A percentile compares a stretch with the other conserved stretches of the same genome.
These are phyloP conservation scores for Grosmannia penicillata DNA, from an alignment of 2,329 filamentous ascomycete genomes.

Conservation along the genomic window DNA sequence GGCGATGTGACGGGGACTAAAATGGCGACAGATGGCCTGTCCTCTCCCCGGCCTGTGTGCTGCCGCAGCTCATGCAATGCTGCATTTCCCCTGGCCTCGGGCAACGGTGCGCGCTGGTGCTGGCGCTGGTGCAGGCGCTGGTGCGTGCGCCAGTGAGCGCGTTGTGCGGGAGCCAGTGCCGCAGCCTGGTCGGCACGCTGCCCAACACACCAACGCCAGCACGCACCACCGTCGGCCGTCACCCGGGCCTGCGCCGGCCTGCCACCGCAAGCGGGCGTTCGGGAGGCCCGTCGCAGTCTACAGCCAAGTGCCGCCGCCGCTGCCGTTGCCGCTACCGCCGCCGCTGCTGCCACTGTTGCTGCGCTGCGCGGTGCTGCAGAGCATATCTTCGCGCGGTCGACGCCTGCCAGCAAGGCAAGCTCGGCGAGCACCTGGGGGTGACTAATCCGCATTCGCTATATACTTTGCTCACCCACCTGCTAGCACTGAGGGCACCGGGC, in stretches of 20 bases:
- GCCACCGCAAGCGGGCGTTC: no score
- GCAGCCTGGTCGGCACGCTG: background rate
- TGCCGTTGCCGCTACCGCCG: background rate
- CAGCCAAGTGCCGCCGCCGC: no score
- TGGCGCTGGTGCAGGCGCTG: constrained; percentile 3
- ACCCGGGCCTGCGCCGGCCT: no score
- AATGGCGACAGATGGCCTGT: constrained; percentile 5
- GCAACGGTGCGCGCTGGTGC: constrained; percentile 3
- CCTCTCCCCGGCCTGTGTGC: background rate
- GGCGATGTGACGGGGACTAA: constrained; percentile 8
- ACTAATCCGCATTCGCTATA: no score
- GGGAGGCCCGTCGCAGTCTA: no score
- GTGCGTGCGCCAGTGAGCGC: constrained; percentile 2
- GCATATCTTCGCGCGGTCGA: no score
- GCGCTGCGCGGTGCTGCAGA: background rate
- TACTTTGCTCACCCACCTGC: no score
- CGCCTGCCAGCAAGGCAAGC: no score
- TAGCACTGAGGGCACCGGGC: no score
- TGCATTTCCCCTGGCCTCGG: constrained; percentile 2
- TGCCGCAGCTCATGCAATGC: background rate
- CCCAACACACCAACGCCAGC: background rate
- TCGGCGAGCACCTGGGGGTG: no score
- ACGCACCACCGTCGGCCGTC: background rate
- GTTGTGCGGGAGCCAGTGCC: background rate
- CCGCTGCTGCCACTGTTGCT: no score